Evolutionary conservation across 2,329 filamentous ascomycete genomes (phyloP).

Genomic region (Nemania sp.): DNA sequence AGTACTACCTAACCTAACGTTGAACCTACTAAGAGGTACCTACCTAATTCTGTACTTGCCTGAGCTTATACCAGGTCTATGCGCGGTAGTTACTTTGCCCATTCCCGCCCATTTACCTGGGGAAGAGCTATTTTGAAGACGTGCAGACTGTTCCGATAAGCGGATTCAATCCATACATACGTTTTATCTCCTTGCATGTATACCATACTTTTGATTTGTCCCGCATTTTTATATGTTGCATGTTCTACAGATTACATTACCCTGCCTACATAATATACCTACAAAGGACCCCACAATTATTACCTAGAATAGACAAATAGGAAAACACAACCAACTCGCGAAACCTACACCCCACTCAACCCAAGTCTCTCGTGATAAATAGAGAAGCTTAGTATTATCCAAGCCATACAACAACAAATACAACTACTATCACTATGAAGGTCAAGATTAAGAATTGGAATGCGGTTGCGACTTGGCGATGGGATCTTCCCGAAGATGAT

Average conservation of each 20-base stretch:
- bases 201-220: not conserved
- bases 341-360: not conserved
- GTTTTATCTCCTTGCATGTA: not conserved
- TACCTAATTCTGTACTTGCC: not conserved
- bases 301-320: not conserved
- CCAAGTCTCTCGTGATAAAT: not conserved
- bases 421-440: constrained; percentile 74
- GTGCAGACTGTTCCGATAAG: not conserved
- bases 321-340: not conserved
- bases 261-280: too few species aligned
- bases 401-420: not conserved
- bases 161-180: not conserved
- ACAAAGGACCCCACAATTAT: too few species aligned
- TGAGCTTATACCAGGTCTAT: too few species aligned
- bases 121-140: not conserved
- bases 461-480: constrained; percentile 94
- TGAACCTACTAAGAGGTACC: not conserved
- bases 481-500: constrained; percentile 97
- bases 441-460: constrained; percentile 95
- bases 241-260: constrained; percentile 8
- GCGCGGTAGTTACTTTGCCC: too few species aligned
- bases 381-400: too few species aligned
- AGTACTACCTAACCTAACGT: too few species aligned
- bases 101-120: too few species aligned
- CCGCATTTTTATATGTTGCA: not conserved